Percentiles rank a stretch among this genome's conserved stretches.
These are phyloP conservation scores for Puccinia triticina DNA, from an alignment of 1,284 basidiomycete species.

Conservation along the genomic window DNA sequence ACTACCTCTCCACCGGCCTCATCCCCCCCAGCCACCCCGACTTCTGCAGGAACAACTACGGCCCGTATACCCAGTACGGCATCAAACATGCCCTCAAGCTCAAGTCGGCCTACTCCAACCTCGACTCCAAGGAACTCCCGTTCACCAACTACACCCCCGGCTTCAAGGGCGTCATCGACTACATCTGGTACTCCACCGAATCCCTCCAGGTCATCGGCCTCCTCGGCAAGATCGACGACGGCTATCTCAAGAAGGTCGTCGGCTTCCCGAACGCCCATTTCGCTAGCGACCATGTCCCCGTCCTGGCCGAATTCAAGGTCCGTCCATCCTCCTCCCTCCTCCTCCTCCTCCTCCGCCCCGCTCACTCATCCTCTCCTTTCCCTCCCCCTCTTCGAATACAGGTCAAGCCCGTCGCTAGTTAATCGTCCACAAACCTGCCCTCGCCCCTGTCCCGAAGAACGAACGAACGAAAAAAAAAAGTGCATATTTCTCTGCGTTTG, in stretches of 20 bases:
- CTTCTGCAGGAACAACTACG: constrained; percentile 89
- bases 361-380: neutral
- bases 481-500: neutral
- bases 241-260: constrained; percentile 85
- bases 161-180: constrained; percentile 73
- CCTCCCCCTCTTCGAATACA: neutral
- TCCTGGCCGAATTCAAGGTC: constrained; percentile 69
- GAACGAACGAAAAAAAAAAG: neutral
- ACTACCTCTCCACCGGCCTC: constrained; percentile 77
- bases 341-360: neutral
- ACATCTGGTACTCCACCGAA: constrained; percentile 84
- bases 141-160: constrained; percentile 88
- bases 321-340: constrained; percentile 61
- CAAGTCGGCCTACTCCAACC: constrained; percentile 77
- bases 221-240: constrained; percentile 81
- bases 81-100: constrained; percentile 77
- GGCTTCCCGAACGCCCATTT: constrained; percentile 97
- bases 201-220: constrained; percentile 82
- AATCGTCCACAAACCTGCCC: neutral
- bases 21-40: constrained; percentile 77
- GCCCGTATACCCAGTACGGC: constrained; percentile 88
- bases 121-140: constrained; percentile 67
- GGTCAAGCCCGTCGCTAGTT: constrained; percentile 55
- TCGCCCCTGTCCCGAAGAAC: too few relatives aligned
- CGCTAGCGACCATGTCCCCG: constrained; percentile 64